A percentile compares a stretch with the other conserved stretches of the same genome.
Evolutionary conservation across 2,329 filamentous ascomycete species (phyloP).

Genomic region (Trichocomaceae sp.): DNA sequence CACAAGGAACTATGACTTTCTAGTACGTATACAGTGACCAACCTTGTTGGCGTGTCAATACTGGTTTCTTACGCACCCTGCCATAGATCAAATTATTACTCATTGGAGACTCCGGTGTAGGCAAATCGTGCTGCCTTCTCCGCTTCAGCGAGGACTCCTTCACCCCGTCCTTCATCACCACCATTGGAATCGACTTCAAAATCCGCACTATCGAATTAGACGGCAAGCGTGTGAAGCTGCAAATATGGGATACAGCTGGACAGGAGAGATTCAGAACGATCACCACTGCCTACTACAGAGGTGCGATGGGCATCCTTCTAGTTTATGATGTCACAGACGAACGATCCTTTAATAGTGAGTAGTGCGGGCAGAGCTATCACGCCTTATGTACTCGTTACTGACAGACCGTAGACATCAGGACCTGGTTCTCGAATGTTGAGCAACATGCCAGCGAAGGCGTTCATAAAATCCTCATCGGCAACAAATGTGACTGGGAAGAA

Average conservation of each 20-base stretch:
- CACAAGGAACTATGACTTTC: constrained; percentile 98
- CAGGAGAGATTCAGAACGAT: constrained; percentile 98
- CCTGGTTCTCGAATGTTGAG: constrained; percentile 98
- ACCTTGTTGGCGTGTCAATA: neutral
- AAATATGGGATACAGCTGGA: constrained; percentile 99
- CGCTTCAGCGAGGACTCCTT: constrained; percentile 97
- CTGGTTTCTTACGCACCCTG: neutral
- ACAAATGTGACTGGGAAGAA: constrained; percentile 99
- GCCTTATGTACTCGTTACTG: constrained; percentile 12
- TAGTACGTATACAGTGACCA: constrained; percentile 55
- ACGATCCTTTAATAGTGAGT: constrained; percentile 86
- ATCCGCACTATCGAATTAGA: constrained; percentile 98
- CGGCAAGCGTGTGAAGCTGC: constrained; percentile 96
- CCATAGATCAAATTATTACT: constrained; percentile 88
- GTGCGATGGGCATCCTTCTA: constrained; percentile 94
- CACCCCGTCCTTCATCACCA: constrained; percentile 96
- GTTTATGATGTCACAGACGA: constrained; percentile 99
- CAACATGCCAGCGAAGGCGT: constrained; percentile 97
- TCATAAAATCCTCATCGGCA: constrained; percentile 99
- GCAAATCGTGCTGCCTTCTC: constrained; percentile 93
- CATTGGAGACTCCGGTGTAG: constrained; percentile 93
- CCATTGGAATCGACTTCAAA: constrained; percentile 99
- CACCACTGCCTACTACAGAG: constrained; percentile 96
- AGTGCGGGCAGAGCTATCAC: constrained; percentile 7
- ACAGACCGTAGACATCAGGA: constrained; percentile 72